phyloP scores from a whole-genome alignment of 2,329 filamentous ascomycete genomes.

The Aureobasidium sp. region DNA sequence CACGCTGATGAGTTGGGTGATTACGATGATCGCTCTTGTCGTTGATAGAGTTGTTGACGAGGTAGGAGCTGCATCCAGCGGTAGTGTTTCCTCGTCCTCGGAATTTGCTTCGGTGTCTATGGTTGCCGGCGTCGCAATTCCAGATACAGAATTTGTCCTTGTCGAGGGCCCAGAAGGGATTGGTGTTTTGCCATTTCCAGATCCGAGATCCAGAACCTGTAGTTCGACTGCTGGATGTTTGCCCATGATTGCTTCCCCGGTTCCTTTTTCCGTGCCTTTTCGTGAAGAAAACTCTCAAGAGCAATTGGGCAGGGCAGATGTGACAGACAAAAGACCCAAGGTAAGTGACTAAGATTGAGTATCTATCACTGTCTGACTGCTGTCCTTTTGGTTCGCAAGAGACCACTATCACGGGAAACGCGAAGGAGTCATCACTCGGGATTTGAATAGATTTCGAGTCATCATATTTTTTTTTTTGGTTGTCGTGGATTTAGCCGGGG shows the following conservation, averaged over 20 bases:
- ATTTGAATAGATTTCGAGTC: background rate
- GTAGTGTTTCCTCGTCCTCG: background rate
- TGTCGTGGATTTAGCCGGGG: background rate
- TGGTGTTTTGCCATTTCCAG: background rate
- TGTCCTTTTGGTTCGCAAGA: background rate
- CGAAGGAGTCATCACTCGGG: background rate
- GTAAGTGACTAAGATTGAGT: background rate
- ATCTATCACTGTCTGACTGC: no score
- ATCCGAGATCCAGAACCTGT: background rate
- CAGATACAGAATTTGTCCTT: background rate
- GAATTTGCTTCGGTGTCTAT: background rate
- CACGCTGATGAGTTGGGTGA: slow-evolving; percentile 20
- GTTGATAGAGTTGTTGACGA: slow-evolving; percentile 8
- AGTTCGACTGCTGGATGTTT: slow-evolving; percentile 2
- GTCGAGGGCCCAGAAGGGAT: background rate
- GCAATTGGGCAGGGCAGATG: no score
- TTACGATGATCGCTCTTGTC: slow-evolving; percentile 18
- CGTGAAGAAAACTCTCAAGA: no score
- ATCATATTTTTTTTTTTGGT: background rate
- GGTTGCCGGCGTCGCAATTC: background rate
- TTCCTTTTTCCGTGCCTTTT: background rate
- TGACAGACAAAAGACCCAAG: background rate
- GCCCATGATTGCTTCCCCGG: background rate
- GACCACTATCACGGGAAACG: no score
- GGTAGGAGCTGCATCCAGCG: background rate